Conservation (phyloP, 352 stramenopile genomes). For the Pythium vanterpoolii region DNA sequence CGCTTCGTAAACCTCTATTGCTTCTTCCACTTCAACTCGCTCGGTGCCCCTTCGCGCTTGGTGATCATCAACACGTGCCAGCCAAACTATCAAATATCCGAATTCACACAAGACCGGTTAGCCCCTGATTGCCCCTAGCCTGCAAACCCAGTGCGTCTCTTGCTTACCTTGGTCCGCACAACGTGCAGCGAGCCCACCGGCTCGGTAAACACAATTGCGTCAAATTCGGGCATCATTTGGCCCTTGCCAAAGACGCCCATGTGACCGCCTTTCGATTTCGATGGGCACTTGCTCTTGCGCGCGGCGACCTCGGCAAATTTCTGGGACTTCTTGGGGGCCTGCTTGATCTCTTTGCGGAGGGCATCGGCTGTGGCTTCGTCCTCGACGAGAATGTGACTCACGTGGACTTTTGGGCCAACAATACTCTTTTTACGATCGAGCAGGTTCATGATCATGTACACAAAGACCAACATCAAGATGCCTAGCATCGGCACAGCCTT, state of each 20-base stretch:
- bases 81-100: conserved; percentile 42
- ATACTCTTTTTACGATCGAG: conserved; percentile 13
- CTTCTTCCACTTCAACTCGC: conserved; percentile 35
- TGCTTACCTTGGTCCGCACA: conserved; percentile 46
- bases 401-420: conserved; percentile 38
- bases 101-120: background rate
- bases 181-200: conserved; percentile 54
- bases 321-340: conserved; percentile 47
- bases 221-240: conserved; percentile 76
- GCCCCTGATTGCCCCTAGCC: too few species aligned
- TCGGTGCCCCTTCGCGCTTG: conserved; percentile 46
- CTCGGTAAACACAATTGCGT: conserved; percentile 61
- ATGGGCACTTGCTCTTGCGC: conserved; percentile 54
- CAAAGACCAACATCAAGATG: conserved; percentile 7
- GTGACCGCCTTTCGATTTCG: conserved; percentile 56
- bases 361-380: conserved; percentile 49
- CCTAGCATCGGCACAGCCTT: conserved; percentile 21
- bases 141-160: too few species aligned
- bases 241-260: conserved; percentile 65
- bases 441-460: conserved; percentile 20
- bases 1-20: background rate
- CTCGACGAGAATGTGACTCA: conserved; percentile 63
- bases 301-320: conserved; percentile 46
- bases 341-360: conserved; percentile 54
- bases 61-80: conserved; percentile 77